A percentile compares a stretch with the other conserved stretches of the same genome.
phyloP scores from a whole-genome alignment of 1,284 basidiomycete species.

The Austroboletus novae-zelandiae region DNA sequence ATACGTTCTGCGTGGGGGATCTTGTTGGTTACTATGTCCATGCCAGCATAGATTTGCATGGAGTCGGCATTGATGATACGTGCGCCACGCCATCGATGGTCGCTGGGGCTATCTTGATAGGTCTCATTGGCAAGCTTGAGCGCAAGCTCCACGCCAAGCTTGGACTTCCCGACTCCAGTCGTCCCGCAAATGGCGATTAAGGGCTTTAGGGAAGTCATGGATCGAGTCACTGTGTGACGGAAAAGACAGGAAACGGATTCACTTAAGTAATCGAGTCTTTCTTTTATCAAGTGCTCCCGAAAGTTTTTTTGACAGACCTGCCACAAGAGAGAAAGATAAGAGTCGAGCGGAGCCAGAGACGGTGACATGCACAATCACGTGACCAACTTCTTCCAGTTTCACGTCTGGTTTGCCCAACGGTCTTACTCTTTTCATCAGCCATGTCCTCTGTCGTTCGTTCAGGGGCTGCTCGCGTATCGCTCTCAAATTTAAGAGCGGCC shows the following conservation, averaged over 20 bases:
- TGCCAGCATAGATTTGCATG: slow-evolving; percentile 96
- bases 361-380: background rate
- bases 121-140: slow-evolving; percentile 44
- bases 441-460: slow-evolving; percentile 35
- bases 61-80: slow-evolving; percentile 93
- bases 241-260: too few relatives aligned
- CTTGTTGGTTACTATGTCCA: slow-evolving; percentile 97
- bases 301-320: background rate
- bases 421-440: background rate
- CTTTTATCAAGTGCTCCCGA: too few relatives aligned
- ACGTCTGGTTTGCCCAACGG: background rate
- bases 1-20: slow-evolving; percentile 73
- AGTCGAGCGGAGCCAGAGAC: too few relatives aligned
- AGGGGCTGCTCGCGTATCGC: slow-evolving; percentile 41
- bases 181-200: slow-evolving; percentile 89
- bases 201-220: slow-evolving; percentile 40
- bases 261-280: too few relatives aligned
- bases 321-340: background rate
- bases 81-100: slow-evolving; percentile 53
- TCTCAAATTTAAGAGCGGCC: slow-evolving; percentile 64
- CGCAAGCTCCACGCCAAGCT: slow-evolving; percentile 88
- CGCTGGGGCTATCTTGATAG: slow-evolving; percentile 11
- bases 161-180: slow-evolving; percentile 96
- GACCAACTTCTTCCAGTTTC: background rate
- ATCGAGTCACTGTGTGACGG: background rate